Percentiles rank a stretch among this genome's conserved stretches.
Evolutionary conservation across 2,329 filamentous ascomycete species (phyloP).

Genomic region (Xylaria polymorpha): DNA sequence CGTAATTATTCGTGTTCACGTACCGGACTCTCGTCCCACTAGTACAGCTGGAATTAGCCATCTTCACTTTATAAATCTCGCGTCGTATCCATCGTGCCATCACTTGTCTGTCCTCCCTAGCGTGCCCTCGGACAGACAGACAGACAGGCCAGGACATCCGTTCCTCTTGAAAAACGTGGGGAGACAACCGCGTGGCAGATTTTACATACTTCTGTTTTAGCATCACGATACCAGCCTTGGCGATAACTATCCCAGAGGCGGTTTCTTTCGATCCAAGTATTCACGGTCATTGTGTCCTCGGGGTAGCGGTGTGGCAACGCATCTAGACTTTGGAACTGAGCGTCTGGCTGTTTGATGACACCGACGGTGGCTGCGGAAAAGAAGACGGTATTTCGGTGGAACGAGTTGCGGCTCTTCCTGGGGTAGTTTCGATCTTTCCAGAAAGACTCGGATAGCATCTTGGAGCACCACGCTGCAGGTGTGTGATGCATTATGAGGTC

Average conservation of each 20-base stretch:
- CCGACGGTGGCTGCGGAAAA: not conserved
- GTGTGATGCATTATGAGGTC: not conserved
- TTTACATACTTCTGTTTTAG: not conserved
- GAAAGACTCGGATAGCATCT: constrained; percentile 16
- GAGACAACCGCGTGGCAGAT: not conserved
- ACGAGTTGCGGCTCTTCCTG: constrained; percentile 10
- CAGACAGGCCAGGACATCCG: not conserved
- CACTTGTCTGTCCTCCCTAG: too few species aligned
- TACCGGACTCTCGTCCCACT: constrained; percentile 16
- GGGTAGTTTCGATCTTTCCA: not conserved
- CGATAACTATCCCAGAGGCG: not conserved
- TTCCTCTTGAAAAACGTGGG: not conserved
- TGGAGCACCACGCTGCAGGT: constrained; percentile 8
- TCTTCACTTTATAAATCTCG: not conserved
- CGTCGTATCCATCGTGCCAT: not conserved
- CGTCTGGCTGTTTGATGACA: too few species aligned
- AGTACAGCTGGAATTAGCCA: constrained; percentile 4
- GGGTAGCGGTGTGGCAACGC: not conserved
- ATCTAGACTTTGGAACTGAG: not conserved
- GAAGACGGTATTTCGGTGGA: constrained; percentile 5
- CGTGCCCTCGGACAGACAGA: too few species aligned
- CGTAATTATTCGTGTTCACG: not conserved
- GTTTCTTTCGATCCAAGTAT: not conserved
- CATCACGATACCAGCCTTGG: not conserved
- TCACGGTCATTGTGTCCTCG: not conserved